Conservation (phyloP, 306 rosid genomes). For the Quercus berberidifolia region DNA sequence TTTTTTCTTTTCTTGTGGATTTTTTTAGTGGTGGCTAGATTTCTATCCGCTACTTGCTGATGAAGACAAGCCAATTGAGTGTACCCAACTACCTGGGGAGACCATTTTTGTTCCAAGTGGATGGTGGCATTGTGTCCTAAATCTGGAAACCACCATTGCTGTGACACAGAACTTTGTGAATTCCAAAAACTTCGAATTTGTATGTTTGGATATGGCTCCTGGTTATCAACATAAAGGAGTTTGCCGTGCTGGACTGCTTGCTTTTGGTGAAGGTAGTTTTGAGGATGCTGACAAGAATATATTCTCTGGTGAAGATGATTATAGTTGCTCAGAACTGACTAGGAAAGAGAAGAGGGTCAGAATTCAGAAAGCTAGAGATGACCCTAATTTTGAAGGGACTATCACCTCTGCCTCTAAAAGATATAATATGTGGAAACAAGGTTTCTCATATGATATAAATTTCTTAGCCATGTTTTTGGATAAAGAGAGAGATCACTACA, state of each 20-base stretch:
- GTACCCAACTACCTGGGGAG: slow-evolving; percentile 96
- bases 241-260: slow-evolving; percentile 95
- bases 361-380: slow-evolving; percentile 50
- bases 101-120: slow-evolving; percentile 97
- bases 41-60: slow-evolving; percentile 97
- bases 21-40: slow-evolving; percentile 94
- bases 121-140: slow-evolving; percentile 99
- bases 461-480: slow-evolving; percentile 80
- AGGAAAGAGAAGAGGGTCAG: slow-evolving; percentile 75
- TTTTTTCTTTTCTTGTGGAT: slow-evolving; percentile 21
- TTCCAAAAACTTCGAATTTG: slow-evolving; percentile 83
- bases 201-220: slow-evolving; percentile 98
- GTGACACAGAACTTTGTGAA: slow-evolving; percentile 93
- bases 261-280: slow-evolving; percentile 57
- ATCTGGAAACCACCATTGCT: slow-evolving; percentile 89
- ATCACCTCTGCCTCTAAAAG: slow-evolving; percentile 37
- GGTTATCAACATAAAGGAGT: slow-evolving; percentile 96
- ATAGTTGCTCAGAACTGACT: slow-evolving; percentile 36
- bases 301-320: slow-evolving; percentile 24
- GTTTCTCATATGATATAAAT: slow-evolving; percentile 76
- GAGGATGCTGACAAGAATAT: slow-evolving; percentile 42
- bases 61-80: slow-evolving; percentile 96
- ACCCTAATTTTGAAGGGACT: slow-evolving; percentile 25
- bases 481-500: slow-evolving; percentile 85
- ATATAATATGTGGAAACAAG: slow-evolving; percentile 59